These are phyloP conservation scores for Phellopilus nigrolimitatus DNA, from an alignment of 1,284 basidiomycete species.

Conservation along the genomic window DNA sequence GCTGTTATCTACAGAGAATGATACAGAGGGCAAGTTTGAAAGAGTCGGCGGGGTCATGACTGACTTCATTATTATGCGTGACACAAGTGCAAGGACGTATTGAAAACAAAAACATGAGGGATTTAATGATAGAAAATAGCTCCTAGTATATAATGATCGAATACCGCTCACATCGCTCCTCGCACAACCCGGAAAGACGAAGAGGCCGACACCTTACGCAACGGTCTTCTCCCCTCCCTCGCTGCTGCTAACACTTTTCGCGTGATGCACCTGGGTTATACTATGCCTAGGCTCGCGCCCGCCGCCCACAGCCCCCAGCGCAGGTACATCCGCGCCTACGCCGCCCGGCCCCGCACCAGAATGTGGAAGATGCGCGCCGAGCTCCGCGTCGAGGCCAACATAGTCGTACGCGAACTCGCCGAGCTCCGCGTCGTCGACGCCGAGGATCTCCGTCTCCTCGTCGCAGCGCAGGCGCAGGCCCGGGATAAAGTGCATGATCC, in stretches of 20 bases:
- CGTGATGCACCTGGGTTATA: neutral
- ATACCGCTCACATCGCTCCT: too few species aligned
- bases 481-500: conserved; percentile 92
- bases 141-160: too few species aligned
- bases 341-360: conserved; percentile 20
- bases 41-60: too few species aligned
- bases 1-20: too few species aligned
- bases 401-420: conserved; percentile 95
- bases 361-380: conserved; percentile 25
- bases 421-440: conserved; percentile 91
- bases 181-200: too few species aligned
- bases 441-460: conserved; percentile 87
- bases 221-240: conserved; percentile 6
- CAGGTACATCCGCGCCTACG: conserved; percentile 20
- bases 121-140: too few species aligned
- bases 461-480: conserved; percentile 71
- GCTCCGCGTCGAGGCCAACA: conserved; percentile 66
- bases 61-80: too few species aligned
- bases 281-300: conserved; percentile 26
- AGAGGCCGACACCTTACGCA: too few species aligned
- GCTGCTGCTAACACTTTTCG: conserved; percentile 6
- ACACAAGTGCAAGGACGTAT: too few species aligned
- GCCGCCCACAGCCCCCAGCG: conserved; percentile 21
- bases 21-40: too few species aligned
- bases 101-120: too few species aligned